Evolutionary conservation across 2,329 filamentous ascomycete species (phyloP).

Genomic region (Alternaria burnsii): DNA sequence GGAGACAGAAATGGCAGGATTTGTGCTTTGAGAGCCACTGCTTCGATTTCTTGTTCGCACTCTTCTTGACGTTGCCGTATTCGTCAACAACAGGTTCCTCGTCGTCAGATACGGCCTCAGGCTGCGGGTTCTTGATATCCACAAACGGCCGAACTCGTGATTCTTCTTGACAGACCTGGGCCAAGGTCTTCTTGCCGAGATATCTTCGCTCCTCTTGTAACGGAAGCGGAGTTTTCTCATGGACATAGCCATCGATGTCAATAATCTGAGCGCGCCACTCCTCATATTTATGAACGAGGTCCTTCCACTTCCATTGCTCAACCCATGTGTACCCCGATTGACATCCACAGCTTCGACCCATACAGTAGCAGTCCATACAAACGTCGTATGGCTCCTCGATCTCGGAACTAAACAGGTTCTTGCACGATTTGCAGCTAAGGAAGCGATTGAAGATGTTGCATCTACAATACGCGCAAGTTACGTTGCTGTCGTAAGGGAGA

Average conservation of each 20-base stretch:
- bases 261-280: constrained; percentile 82
- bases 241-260: constrained; percentile 71
- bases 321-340: constrained; percentile 88
- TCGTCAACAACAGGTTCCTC: constrained; percentile 69
- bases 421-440: constrained; percentile 87
- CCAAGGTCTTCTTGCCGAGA: constrained; percentile 78
- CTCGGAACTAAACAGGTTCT: constrained; percentile 70
- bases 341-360: constrained; percentile 92
- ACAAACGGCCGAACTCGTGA: constrained; percentile 80
- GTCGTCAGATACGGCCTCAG: constrained; percentile 56
- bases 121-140: constrained; percentile 73
- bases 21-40: constrained; percentile 60
- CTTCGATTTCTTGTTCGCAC: constrained; percentile 66
- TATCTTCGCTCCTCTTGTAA: constrained; percentile 74
- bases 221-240: constrained; percentile 72
- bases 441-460: constrained; percentile 98
- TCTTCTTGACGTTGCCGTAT: constrained; percentile 69
- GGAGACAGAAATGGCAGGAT: constrained; percentile 82
- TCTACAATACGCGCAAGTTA: constrained; percentile 95
- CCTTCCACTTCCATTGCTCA: constrained; percentile 89
- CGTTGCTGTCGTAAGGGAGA: constrained; percentile 84
- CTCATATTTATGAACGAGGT: constrained; percentile 80
- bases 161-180: constrained; percentile 94
- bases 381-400: constrained; percentile 91
- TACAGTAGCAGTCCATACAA: constrained; percentile 98